Percentiles rank a stretch among this genome's conserved stretches.
phyloP scores from a whole-genome alignment of 179 eudicot species.

The Actinidia arguta region DNA sequence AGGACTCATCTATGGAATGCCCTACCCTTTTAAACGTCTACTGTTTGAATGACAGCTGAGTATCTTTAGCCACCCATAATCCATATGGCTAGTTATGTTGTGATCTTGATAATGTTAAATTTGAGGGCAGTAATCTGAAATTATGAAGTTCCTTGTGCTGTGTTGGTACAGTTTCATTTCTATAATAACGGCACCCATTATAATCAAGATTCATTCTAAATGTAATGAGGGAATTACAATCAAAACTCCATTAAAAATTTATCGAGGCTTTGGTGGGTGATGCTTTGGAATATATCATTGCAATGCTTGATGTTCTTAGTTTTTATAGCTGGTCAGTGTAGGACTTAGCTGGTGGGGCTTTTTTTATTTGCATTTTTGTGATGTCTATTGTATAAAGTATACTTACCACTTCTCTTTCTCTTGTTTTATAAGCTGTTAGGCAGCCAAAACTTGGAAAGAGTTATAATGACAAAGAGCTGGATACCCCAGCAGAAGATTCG shows the following conservation, averaged over 20 bases:
- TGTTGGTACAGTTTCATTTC: neutral
- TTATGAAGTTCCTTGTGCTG: neutral
- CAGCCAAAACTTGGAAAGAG: constrained; percentile 13
- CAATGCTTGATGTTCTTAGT: neutral
- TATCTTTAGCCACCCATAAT: neutral
- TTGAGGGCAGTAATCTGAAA: neutral
- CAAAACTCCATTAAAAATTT: neutral
- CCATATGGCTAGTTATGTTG: neutral
- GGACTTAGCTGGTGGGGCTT: neutral
- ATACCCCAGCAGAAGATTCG: constrained; percentile 14
- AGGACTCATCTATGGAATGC: neutral
- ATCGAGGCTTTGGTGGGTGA: neutral
- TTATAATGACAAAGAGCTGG: constrained; percentile 19
- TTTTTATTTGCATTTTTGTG: neutral
- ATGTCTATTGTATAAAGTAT: neutral
- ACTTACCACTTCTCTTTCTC: neutral
- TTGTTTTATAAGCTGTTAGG: constrained; percentile 24
- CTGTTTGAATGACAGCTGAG: neutral
- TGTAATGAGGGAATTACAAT: neutral
- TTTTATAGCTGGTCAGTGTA: neutral
- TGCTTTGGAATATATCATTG: neutral
- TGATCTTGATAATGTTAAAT: no score
- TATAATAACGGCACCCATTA: no score
- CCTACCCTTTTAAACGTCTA: neutral
- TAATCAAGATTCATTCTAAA: neutral